Conservation (phyloP, 441 rosid species). For the Jatropha podagrica region DNA sequence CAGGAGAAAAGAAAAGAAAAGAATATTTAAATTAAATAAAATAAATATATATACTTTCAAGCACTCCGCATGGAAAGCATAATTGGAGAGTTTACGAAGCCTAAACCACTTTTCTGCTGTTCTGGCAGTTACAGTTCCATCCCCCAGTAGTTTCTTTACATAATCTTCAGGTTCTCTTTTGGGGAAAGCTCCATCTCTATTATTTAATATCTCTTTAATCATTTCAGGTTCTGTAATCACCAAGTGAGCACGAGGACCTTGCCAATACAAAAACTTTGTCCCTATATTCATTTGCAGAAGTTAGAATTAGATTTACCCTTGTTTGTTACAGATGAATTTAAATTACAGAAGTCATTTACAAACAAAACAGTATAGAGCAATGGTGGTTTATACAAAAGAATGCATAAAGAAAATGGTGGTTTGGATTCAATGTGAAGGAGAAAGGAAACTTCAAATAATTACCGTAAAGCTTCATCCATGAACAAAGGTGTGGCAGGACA, state of each 20-base stretch:
- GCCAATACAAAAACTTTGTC: conserved; percentile 16
- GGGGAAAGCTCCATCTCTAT: conserved; percentile 10
- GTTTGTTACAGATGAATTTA: no score
- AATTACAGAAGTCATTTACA: no score
- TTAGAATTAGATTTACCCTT: no score
- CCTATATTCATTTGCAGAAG: conserved; percentile 9
- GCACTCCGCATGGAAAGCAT: conserved; percentile 26
- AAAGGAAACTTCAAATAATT: not conserved
- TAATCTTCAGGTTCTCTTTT: not conserved
- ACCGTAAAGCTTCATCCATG: conserved; percentile 23
- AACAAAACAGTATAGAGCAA: no score
- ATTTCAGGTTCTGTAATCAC: conserved; percentile 10
- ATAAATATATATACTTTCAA: conserved; percentile 19
- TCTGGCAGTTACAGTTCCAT: not conserved
- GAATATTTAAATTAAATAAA: no score
- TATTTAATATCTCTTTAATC: conserved; percentile 12
- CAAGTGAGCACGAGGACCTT: conserved; percentile 15
- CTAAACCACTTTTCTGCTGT: conserved; percentile 17
- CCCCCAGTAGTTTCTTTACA: conserved; percentile 16
- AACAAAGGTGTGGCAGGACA: conserved; percentile 33
- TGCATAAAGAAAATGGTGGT: no score
- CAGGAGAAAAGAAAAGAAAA: no score
- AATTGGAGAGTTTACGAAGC: conserved; percentile 17
- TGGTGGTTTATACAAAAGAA: no score
- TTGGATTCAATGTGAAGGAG: no score